Percentiles rank a stretch among this genome's conserved stretches.
Evolutionary conservation across 768 basidiomycete species (phyloP).

Genomic region (Phallus indusiatus): DNA sequence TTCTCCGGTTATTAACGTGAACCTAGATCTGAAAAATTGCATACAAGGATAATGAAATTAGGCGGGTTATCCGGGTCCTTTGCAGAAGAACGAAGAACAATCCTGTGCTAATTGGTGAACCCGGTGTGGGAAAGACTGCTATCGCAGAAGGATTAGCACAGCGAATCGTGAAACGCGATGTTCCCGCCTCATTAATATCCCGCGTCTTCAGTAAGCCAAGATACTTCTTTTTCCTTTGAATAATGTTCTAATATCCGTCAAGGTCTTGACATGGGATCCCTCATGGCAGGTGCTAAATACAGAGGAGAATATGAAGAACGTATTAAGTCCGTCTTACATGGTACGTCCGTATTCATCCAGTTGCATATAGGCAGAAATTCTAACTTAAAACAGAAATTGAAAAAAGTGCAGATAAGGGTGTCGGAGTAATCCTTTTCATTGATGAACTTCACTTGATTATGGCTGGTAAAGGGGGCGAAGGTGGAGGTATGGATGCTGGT

Average conservation of each 20-base stretch:
- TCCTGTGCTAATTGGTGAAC: conserved; percentile 93
- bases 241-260: neutral
- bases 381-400: conserved; percentile 58
- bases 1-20: neutral
- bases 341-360: neutral
- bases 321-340: conserved; percentile 77
- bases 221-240: neutral
- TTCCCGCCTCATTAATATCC: conserved; percentile 63
- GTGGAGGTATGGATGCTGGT: conserved; percentile 84
- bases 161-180: conserved; percentile 89
- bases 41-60: conserved; percentile 68
- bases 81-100: conserved; percentile 94
- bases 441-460: conserved; percentile 94
- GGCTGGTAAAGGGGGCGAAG: conserved; percentile 74
- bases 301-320: conserved; percentile 97
- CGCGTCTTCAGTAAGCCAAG: conserved; percentile 50
- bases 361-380: neutral
- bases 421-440: conserved; percentile 84
- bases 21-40: too few relatives aligned
- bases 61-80: conserved; percentile 74
- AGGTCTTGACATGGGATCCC: conserved; percentile 81
- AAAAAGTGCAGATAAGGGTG: conserved; percentile 66
- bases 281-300: conserved; percentile 89
- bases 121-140: conserved; percentile 92
- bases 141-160: conserved; percentile 95